Evolutionary conservation across 139 green algal species (phyloP).

Genomic region (Spirogloea muscicola): DNA sequence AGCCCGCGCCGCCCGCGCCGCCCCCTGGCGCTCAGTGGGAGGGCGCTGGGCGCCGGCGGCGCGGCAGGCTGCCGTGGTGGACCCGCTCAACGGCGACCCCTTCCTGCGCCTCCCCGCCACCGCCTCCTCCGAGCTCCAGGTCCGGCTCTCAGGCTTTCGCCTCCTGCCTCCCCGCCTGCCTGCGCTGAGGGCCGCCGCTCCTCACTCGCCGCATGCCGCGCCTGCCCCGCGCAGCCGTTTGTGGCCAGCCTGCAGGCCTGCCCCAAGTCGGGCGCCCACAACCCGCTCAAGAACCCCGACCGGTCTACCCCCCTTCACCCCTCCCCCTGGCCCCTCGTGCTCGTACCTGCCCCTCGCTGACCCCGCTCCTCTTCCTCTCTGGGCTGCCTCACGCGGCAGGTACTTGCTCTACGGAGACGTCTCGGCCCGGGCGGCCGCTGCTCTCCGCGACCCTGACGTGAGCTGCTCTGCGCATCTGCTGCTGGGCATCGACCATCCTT

Average conservation of each 20-base stretch:
- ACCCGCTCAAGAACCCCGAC: slow-evolving; percentile 87
- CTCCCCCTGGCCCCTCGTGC: background rate
- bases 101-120: slow-evolving; percentile 14
- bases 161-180: background rate
- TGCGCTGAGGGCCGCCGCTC: background rate
- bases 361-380: too few species aligned
- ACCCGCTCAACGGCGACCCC: slow-evolving; percentile 21
- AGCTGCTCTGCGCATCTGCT: background rate
- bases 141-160: background rate
- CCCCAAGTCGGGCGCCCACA: slow-evolving; percentile 86
- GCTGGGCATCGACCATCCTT: too few species aligned
- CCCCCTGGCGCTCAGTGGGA: background rate
- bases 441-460: slow-evolving; percentile 69
- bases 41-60: slow-evolving; percentile 2
- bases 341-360: too few species aligned
- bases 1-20: background rate
- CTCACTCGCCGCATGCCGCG: background rate
- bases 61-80: background rate
- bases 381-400: too few species aligned
- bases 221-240: slow-evolving; percentile 57
- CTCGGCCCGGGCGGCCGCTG: slow-evolving; percentile 61
- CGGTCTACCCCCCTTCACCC: slow-evolving; percentile 13
- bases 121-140: slow-evolving; percentile 3
- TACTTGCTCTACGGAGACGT: slow-evolving; percentile 89
- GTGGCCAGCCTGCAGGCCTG: slow-evolving; percentile 65